These are phyloP conservation scores for Dioscorea alata DNA, from an alignment of 106 monocot species.

Conservation along the genomic window DNA sequence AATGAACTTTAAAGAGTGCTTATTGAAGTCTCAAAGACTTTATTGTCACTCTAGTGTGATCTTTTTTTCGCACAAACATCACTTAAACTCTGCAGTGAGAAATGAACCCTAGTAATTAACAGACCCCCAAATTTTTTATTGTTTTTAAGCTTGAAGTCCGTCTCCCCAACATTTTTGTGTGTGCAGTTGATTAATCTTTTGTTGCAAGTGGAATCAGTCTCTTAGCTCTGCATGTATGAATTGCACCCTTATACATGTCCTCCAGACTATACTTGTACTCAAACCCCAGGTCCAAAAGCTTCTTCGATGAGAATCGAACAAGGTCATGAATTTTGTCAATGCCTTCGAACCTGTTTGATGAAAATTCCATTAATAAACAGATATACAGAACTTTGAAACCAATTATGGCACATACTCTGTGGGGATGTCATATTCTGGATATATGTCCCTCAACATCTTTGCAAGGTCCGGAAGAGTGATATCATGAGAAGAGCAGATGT, in stretches of 20 bases:
- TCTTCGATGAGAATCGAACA: conserved; percentile 40
- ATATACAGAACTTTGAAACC: too few relatives aligned
- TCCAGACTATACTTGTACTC: conserved; percentile 37
- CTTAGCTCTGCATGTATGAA: conserved; percentile 60
- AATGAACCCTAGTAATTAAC: too few relatives aligned
- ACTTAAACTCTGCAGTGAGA: too few relatives aligned
- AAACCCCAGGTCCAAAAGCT: conserved; percentile 39
- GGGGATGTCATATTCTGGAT: conserved; percentile 48
- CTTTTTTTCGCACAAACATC: too few relatives aligned
- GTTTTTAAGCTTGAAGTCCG: too few relatives aligned
- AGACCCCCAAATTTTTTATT: too few relatives aligned
- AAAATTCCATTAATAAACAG: too few relatives aligned
- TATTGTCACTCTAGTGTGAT: too few relatives aligned
- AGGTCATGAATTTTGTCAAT: conserved; percentile 14
- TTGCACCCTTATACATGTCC: conserved; percentile 42
- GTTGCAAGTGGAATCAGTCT: conserved; percentile 33
- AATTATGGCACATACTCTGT: conserved; percentile 18
- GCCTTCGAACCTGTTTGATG: conserved; percentile 28
- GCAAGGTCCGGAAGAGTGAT: conserved; percentile 40
- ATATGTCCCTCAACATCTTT: conserved; percentile 25
- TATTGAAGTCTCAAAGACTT: too few relatives aligned
- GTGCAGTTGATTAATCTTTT: too few relatives aligned
- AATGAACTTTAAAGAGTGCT: too few relatives aligned
- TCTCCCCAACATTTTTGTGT: too few relatives aligned
- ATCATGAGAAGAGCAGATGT: conserved; percentile 65